These are phyloP conservation scores for Fusarium gaditjirri DNA, from an alignment of 2,329 filamentous ascomycete genomes.

Conservation along the genomic window DNA sequence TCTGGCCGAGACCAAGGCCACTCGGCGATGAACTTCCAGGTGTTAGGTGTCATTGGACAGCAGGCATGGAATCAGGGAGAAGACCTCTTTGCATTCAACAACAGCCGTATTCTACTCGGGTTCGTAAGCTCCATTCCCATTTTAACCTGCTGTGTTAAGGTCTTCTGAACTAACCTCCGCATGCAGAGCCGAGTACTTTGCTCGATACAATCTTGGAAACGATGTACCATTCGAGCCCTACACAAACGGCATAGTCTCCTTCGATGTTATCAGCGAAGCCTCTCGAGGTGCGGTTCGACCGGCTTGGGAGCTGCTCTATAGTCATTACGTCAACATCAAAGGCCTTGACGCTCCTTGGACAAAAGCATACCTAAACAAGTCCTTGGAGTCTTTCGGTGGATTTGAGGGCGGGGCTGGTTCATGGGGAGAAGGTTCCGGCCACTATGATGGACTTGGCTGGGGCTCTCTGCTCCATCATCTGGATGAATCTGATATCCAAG, in stretches of 20 bases:
- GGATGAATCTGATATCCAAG: neutral
- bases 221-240: slow-evolving; percentile 33
- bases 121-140: neutral
- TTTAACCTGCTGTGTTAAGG: accelerated
- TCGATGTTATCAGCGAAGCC: slow-evolving; percentile 7
- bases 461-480: neutral
- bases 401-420: neutral
- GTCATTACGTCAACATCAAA: slow-evolving; percentile 28
- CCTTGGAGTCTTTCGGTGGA: neutral
- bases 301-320: slow-evolving; percentile 17
- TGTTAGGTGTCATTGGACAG: slow-evolving; percentile 16
- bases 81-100: slow-evolving; percentile 26
- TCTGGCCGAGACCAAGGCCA: slow-evolving; percentile 31
- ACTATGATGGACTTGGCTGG: slow-evolving; percentile 8
- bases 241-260: slow-evolving; percentile 22
- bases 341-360: slow-evolving; percentile 30
- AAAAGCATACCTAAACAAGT: slow-evolving; percentile 11
- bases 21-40: slow-evolving; percentile 7
- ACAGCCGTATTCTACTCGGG: slow-evolving; percentile 35
- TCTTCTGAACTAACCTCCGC: neutral
- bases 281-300: slow-evolving; percentile 6
- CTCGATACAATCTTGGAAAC: slow-evolving; percentile 24
- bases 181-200: slow-evolving; percentile 26
- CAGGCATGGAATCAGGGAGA: slow-evolving; percentile 30
- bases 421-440: neutral